Percentiles rank a stretch among this genome's conserved stretches.
These are phyloP conservation scores for Sporothrix protearum DNA, from an alignment of 2,329 filamentous ascomycete species.

Conservation along the genomic window DNA sequence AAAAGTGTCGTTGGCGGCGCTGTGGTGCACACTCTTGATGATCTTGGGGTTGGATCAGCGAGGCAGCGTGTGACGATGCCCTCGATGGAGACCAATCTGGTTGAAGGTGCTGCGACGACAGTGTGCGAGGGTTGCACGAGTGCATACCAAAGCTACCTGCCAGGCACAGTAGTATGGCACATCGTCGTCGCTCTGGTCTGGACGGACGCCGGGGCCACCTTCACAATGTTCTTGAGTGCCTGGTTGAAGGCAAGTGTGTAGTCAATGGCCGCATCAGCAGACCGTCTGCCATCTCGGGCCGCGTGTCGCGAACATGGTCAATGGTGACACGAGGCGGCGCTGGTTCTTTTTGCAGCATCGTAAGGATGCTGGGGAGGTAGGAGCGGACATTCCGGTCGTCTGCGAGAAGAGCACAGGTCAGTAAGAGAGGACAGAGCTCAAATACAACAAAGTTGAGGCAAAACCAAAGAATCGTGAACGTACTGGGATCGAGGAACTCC, in stretches of 20 bases:
- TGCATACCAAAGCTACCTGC: conserved; percentile 93
- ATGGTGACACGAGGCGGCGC: conserved; percentile 66
- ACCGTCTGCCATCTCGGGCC: conserved; percentile 70
- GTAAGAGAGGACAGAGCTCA: conserved; percentile 30
- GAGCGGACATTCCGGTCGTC: conserved; percentile 59
- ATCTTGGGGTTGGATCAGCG: conserved; percentile 94
- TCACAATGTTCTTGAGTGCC: conserved; percentile 83
- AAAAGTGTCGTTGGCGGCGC: conserved; percentile 80
- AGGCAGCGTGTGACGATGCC: conserved; percentile 95
- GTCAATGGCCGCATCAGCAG: conserved; percentile 80
- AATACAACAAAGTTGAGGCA: neutral
- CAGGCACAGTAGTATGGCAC: conserved; percentile 95
- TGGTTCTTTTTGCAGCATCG: conserved; percentile 69
- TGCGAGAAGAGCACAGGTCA: conserved; percentile 30
- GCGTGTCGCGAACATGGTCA: conserved; percentile 88
- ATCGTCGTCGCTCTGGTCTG: conserved; percentile 73
- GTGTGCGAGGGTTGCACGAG: conserved; percentile 87
- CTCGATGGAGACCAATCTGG: conserved; percentile 95
- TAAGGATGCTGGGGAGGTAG: conserved; percentile 84
- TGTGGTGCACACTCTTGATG: conserved; percentile 97
- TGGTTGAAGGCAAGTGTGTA: conserved; percentile 83
- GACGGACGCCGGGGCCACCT: conserved; percentile 70
- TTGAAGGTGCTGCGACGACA: conserved; percentile 91
- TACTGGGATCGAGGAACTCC: conserved; percentile 91
- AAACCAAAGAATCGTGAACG: conserved; percentile 12